Base-by-base conservation (phyloP, 2,329 filamentous ascomycete genomes). In the Botrytis paeoniae region DNA sequence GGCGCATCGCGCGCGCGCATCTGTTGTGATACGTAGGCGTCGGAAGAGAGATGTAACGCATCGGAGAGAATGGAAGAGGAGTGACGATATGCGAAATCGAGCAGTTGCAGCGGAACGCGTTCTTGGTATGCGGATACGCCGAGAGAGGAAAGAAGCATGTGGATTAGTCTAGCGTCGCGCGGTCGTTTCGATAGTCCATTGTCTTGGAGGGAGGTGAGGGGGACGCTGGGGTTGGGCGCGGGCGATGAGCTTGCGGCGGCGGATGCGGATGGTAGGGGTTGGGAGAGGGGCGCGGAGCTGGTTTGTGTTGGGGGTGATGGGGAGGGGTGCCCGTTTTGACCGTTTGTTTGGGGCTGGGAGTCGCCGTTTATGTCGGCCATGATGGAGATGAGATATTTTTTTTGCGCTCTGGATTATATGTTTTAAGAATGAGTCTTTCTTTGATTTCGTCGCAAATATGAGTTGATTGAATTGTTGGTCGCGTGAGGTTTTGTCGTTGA, bases 51-150 rank as follows among this genome's bases (percentile, higher is more conserved):
- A 79, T 92, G 90, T 25, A 93, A 83, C 10, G 89, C 91, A 83
- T 94, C 92, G 76, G 85, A 89, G 32, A 95, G 88, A 51, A 95
- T 86, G 73, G 88, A 87, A 1, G 89, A 89, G 16, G 91, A 93
- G 85, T 94, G 93, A 54, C 93, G 90, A 86, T 96, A 96, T 66
- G 93, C 92, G 80, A 95, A 95, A 84, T 96, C 93, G 81, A 96
- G 90, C 66, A 96, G 89, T 73, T 95, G 89, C 0, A 95, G 87
- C 0, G 93, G 93, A 1, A 96, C 93, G 79, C 93, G 92, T 81
- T 92, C 89, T 81, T 95, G 93, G 85, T 94, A 96, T 59, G 91
- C 87, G 7, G 91, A 90, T 16, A 95, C 92, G 79, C 93, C 93
- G 78, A 94, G 91, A 12, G 91, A 92, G 32, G 91, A 91, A 66